A percentile compares a stretch with the other conserved stretches of the same genome.
These are phyloP conservation scores for Phytophthora pluvialis DNA, from an alignment of 352 stramenopile genomes.

Conservation along the genomic window DNA sequence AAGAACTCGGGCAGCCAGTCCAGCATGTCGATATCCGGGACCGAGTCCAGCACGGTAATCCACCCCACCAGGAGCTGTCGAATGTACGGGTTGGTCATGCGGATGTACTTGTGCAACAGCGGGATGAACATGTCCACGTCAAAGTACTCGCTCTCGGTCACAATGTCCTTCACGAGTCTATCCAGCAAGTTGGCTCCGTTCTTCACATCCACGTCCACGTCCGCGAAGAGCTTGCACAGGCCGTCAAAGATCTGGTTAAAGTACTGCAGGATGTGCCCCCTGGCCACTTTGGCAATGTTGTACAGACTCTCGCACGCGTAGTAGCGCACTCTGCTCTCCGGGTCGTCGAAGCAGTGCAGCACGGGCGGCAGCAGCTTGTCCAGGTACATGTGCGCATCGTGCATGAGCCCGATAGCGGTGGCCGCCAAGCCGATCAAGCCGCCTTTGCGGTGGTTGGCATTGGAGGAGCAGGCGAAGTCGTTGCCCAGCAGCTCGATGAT, in stretches of 20 bases:
- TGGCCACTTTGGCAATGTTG: constrained; percentile 99
- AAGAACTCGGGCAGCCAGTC: constrained; percentile 98
- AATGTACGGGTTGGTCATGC: constrained; percentile 99
- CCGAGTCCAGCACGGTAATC: constrained; percentile 98
- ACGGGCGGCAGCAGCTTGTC: constrained; percentile 96
- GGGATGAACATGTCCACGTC: constrained; percentile 99
- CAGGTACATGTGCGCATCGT: constrained; percentile 91
- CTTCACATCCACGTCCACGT: constrained; percentile 99
- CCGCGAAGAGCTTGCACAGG: constrained; percentile 95
- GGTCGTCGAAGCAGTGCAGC: constrained; percentile 99
- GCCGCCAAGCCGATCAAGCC: constrained; percentile 98
- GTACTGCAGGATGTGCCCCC: constrained; percentile 95
- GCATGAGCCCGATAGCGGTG: constrained; percentile 97
- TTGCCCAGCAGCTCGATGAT: constrained; percentile 97
- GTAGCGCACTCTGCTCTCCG: constrained; percentile 97
- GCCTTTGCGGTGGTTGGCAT: constrained; percentile 99
- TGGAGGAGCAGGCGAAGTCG: constrained; percentile 98
- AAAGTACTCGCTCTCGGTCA: constrained; percentile 98
- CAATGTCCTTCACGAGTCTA: constrained; percentile 98
- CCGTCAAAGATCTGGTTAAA: constrained; percentile 99
- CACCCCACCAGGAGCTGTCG: constrained; percentile 97
- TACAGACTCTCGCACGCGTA: constrained; percentile 99
- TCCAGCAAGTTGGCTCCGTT: constrained; percentile 94
- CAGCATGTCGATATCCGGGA: constrained; percentile 99
- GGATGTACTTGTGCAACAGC: constrained; percentile 99